Base-by-base conservation (phyloP, 345 rosid genomes). In the Salix caprea region DNA sequence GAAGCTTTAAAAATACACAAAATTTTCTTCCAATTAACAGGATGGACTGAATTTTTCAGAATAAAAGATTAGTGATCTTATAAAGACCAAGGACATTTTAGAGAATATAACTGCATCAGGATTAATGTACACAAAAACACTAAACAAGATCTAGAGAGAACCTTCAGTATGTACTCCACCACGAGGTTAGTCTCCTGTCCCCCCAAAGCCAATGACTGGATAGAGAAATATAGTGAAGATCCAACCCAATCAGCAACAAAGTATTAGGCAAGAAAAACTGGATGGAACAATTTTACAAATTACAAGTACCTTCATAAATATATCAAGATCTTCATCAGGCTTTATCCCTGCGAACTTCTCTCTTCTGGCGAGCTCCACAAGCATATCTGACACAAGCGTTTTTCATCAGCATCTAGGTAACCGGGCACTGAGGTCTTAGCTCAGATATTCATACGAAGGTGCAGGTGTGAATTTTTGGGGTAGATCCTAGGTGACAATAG, bases 241-340 rank as follows among this genome's bases (percentile, higher is more conserved):
- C 36, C 67, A 64, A 76, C 75, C 52, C 73, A 62, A 16, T 36
- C 80, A 52, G 26, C 24, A 69, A 73, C 5, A 65, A 39, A 70
- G 62, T 21, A 70, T 61, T 34, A 37, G 23, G n/a, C 52, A 52
- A 36, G 37, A 61, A 14, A 30, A 16, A 66, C 34, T 14, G 52
- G 16, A 15, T 46, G 52, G 18, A 46, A 46, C 52, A 46, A 46
- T 15, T 46, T 14, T 46, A 46, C 52, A 46, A 66, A 30, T 11
- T 21, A 56, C 36, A 24, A 74, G 19, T 80, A 93, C 99, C 99
- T 96, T 96, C 96, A 96, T 92, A 82, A 96, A 93, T 78, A 96
- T 91, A 80, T 96, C 99, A 77, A 96, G 99, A 85, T 96, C 99
- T 86, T 91, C 99, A 84, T 96, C 96, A 69, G 99, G 98, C 79